These are phyloP conservation scores for Entomortierella parvispora DNA, from an alignment of 192 early-diverging fungal species.

Conservation along the genomic window DNA sequence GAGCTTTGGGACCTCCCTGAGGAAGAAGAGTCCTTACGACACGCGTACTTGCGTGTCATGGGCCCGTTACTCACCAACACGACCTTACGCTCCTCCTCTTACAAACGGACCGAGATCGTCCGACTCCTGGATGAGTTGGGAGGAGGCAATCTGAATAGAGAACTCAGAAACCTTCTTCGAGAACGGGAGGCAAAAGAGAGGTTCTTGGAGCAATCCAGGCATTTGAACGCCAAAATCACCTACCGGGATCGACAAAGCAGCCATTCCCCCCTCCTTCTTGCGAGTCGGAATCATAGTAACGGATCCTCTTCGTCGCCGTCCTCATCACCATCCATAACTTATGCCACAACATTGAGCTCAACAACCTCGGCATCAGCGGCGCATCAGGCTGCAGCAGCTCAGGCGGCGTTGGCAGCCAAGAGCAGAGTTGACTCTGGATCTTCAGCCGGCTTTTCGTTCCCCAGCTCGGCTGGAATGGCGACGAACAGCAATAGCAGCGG, in stretches of 20 bases:
- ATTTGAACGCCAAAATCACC: slow-evolving; percentile 1
- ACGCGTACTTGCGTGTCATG: slow-evolving; percentile 75
- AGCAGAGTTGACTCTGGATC: neutral
- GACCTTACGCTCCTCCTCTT: slow-evolving; percentile 48
- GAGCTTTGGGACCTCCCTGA: slow-evolving; percentile 82
- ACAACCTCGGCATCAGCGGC: neutral
- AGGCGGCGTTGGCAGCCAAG: too few species aligned
- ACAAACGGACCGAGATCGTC: slow-evolving; percentile 64
- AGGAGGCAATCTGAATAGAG: slow-evolving; percentile 23
- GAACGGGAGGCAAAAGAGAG: slow-evolving; percentile 23
- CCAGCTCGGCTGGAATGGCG: neutral
- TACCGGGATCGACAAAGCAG: slow-evolving; percentile 42
- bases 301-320: too few species aligned
- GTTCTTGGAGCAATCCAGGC: neutral
- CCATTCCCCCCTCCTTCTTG: too few species aligned
- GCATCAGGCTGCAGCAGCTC: neutral
- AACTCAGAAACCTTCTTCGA: slow-evolving; percentile 15
- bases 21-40: slow-evolving; percentile 70
- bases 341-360: neutral
- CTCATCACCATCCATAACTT: neutral
- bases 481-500: neutral
- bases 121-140: slow-evolving; percentile 53
- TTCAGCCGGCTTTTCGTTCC: neutral
- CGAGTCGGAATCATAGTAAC: neutral
- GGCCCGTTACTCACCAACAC: slow-evolving; percentile 74